Evolutionary conservation across 495 filamentous ascomycete species (phyloP), one percentile per base, ranked within the genome.

Genomic region (Cladorrhinum samala): DNA sequence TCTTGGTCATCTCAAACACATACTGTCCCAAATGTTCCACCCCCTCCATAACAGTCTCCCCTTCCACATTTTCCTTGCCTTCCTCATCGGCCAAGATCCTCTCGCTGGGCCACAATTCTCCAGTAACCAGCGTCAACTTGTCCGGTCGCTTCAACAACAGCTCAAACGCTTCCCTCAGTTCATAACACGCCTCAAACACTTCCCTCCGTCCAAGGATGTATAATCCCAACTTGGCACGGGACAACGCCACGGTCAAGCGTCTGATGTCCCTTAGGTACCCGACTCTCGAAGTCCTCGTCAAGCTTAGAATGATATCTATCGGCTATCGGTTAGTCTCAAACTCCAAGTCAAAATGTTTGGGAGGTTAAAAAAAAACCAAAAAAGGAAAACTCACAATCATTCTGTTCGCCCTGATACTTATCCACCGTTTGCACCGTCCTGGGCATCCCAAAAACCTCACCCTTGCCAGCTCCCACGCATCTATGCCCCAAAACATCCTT

Each of bases 351-450:
- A 27, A 11, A 23, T 13, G 16, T 11, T 3, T 33, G 23, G 17
- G n/a, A 37, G 0, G 1, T 17, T 23, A 13, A 18, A 19, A 17
- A 23, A 2, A 40, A 19, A 13, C 16, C 30, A 5, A 16, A 27
- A 6, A 7, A 19, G 44, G 20, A 41, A 33, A 51, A 80, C 88
- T 81, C 73, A 94, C 90, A 97, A 62, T 96, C 93, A 70, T 97
- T 99, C 72, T 99, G 93, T 76, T 97, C 94, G 58, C 93, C 93
- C 74, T 99, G 93, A 60, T 96, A 99, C 68, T 94, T 95, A 70
- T 99, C 93, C 50, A 99, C 94, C 16, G 94, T 97, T 1, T 87
- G 88, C 21, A 99, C 89, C 43, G 87, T 84, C 66, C 85, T 86
- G 37, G 93, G 93, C 72, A 96, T 71, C 9, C 94, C 91, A 71